Evolutionary conservation across 257 asterid species (phyloP), one percentile per base, ranked within the genome.

Genomic region (Fraxinus excelsior): DNA sequence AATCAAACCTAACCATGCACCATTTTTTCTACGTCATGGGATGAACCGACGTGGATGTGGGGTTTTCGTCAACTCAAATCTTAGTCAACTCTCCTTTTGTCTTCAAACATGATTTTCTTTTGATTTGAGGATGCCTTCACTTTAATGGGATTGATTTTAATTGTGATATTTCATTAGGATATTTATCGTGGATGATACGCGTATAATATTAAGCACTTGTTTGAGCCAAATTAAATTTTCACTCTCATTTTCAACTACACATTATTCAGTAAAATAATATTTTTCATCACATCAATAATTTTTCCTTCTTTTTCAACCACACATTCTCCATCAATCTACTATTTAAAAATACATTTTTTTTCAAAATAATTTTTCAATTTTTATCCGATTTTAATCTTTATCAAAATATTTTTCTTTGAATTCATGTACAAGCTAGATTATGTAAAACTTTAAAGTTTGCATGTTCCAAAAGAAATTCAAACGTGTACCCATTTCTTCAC

Each of bases 41-140:
- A 65, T 82, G 75, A 80, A 58, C 37, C 90, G 84, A 87, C 85
- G 87, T 84, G 79, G 76, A 79, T 67, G 80, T 44, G 34, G 72
- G 80, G 67, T 12, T 62, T 0, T 71, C 72, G 87, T 82, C 83
- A 80, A 84, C 42, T 14, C 26, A 62, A 62, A 86, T 80, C 84
- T 74, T 82, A 90, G 92, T 86, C 92, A 84, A 84, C 87, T 80
- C 74, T 74, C 42, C 40, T 65, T 81, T 80, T 78, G 78, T 81
- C 80, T 71, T 68, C 78, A n/a, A 8, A 25, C 73, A 49, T 73
- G n/a, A 73, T 56, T 82, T 60, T 60, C 5, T 12, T 26, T 83
- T 74, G 80, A 80, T 79, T 82, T 71, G 80, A 76, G 74, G 42
- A 60, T 78, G 5, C 74, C 86, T 82, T 84, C 84, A 80, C 80